Conservation (phyloP, 164 flowering plant genomes). For the Taxillus chinensis region DNA sequence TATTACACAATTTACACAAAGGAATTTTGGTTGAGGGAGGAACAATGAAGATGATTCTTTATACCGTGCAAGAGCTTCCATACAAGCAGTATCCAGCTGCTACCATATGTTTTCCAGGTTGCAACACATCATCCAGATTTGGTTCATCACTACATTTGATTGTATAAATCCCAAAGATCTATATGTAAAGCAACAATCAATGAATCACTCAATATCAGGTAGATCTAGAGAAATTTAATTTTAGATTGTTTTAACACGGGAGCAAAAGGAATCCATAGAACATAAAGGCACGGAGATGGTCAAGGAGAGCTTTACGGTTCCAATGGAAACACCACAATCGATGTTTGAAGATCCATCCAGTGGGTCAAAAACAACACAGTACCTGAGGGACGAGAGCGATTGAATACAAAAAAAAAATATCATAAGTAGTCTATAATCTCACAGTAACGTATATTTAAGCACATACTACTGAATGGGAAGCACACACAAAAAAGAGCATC, state of each 20-base stretch:
- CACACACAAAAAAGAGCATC: constrained; percentile 3
- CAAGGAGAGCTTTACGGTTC: constrained; percentile 56
- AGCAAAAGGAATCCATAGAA: neutral
- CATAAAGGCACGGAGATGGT: neutral
- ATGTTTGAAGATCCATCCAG: constrained; percentile 99
- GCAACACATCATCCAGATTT: constrained; percentile 66
- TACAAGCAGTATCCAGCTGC: constrained; percentile 99
- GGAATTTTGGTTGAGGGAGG: neutral
- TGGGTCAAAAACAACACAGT: constrained; percentile 88
- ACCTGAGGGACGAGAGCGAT: constrained; percentile 30
- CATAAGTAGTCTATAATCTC: neutral
- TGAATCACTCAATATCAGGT: constrained; percentile 7
- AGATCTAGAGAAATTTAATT: constrained; percentile 1
- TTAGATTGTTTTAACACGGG: neutral
- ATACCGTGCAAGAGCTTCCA: constrained; percentile 97
- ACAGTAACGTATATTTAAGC: neutral
- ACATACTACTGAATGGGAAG: neutral
- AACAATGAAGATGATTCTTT: neutral
- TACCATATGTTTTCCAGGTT: constrained; percentile 82
- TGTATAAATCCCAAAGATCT: constrained; percentile 86
- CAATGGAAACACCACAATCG: constrained; percentile 98
- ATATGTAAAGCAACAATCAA: constrained; percentile 12
- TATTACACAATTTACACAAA: neutral
- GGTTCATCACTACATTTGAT: constrained; percentile 47
- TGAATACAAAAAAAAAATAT: neutral